Base-by-base conservation (phyloP, 345 rosid species). In the Punica granatum region DNA sequence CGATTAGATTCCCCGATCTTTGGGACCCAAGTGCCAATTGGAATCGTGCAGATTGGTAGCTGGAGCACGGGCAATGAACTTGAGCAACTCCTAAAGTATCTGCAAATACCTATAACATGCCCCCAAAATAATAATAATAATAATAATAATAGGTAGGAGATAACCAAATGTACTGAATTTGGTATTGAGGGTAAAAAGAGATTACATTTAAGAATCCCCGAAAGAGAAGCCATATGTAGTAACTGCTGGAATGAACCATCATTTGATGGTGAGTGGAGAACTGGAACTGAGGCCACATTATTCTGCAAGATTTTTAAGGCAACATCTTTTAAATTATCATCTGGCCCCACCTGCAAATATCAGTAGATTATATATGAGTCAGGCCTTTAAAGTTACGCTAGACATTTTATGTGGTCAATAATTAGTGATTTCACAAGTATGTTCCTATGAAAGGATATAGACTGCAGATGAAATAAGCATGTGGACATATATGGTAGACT, bases 171-270 rank as follows among this genome's bases (percentile, higher is more conserved):
- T 28, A 56, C 18, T 28, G 9, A 28, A 53, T 56, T 56, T 4
- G 30, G 15, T 28, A n/a, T 56, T 26, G 2, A 56, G 61, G 33
- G 26, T 26, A 56, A 13, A 56, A 26, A 41, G 31, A 12, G 63
- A 87, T 82, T 78, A 95, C 99, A 84, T 82, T 89, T 95, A 72
- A 95, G 79, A 74, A 95, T 87, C 73, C 91, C 97, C 53, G 98
- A 87, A 68, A 95, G 83, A 19, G 99, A 85, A 75, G 99, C 98
- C 80, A 95, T 90, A 77, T 92, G 90, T 62, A 95, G 83, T 67
- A 95, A 80, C 82, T 85, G 90, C 0, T 91, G 88, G 76, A 76
- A 73, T 69, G 85, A 78, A 76, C 83, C 85, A 42, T 86, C 94
- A 61, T 63, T 78, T 14, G 79, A 73, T 63, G 82, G 61, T 42